Evolutionary conservation across 495 filamentous ascomycete genomes (phyloP).

Genomic region (Penicillium salamii): DNA sequence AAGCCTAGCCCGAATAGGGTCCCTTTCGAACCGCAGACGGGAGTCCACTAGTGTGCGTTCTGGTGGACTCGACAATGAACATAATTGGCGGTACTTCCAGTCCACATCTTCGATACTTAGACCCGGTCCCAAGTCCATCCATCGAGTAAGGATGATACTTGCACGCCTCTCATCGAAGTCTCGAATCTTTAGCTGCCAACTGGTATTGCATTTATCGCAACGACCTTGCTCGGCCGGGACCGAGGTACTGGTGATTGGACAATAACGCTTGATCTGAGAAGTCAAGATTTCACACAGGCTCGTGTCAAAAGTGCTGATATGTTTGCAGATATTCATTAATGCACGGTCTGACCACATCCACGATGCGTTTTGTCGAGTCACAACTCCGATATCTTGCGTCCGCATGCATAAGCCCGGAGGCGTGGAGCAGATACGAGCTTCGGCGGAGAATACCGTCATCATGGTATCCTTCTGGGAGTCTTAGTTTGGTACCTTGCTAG

Average conservation of each 20-base stretch:
- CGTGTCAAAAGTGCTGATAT: background rate
- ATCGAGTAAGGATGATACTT: constrained; percentile 7
- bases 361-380: background rate
- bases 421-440: constrained; percentile 1
- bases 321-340: background rate
- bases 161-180: background rate
- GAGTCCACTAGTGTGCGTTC: background rate
- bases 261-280: background rate
- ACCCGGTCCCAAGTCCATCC: constrained; percentile 11
- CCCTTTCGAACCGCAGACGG: background rate
- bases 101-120: background rate
- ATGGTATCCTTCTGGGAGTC: background rate
- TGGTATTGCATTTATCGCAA: constrained; percentile 11
- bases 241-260: background rate
- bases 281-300: background rate
- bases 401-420: background rate
- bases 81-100: background rate
- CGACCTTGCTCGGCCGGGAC: background rate
- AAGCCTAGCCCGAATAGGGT: constrained; percentile 2
- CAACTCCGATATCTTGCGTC: background rate
- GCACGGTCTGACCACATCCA: background rate
- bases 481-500: background rate
- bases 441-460: background rate
- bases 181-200: constrained; percentile 12
- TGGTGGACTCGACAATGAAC: background rate